These are phyloP conservation scores for Debaryomyces fabryi DNA, from an alignment of 1,139 yeast species.

Conservation along the genomic window DNA sequence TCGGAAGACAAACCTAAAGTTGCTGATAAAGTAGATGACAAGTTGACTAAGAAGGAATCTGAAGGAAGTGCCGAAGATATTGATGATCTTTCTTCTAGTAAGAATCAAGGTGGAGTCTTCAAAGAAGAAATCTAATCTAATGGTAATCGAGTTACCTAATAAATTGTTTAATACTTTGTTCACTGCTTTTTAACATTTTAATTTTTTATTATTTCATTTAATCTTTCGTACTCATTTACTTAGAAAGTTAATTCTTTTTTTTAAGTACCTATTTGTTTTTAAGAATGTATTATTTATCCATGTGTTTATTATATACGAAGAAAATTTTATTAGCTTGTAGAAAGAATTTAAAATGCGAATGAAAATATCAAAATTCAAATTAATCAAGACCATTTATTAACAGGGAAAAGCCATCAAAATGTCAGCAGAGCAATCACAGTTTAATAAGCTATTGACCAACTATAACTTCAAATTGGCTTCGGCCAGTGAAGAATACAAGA, in stretches of 20 bases:
- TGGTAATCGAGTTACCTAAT: neutral
- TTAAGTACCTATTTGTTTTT: neutral
- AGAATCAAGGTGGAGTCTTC: slow-evolving; percentile 42
- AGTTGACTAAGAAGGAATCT: slow-evolving; percentile 9
- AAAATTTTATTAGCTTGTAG: slow-evolving; percentile 1
- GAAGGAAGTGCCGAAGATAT: slow-evolving; percentile 26
- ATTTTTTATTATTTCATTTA: neutral
- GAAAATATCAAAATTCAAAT: neutral
- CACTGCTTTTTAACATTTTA: neutral
- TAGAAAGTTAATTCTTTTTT: neutral
- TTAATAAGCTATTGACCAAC: neutral
- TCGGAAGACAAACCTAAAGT: slow-evolving; percentile 10
- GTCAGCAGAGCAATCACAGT: slow-evolving; percentile 1
- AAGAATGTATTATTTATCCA: slow-evolving; percentile 7
- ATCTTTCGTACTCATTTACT: slow-evolving; percentile 1
- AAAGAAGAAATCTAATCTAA: slow-evolving; percentile 43
- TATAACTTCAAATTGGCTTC: slow-evolving; percentile 37
- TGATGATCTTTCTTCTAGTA: slow-evolving; percentile 35
- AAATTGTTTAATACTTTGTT: neutral
- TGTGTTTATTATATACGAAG: slow-evolving; percentile 4
- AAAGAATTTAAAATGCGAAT: neutral
- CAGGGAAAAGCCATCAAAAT: neutral
- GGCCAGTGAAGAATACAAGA: slow-evolving; percentile 47
- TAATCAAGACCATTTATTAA: neutral
- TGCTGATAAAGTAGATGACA: slow-evolving; percentile 10